Evolutionary conservation across 768 basidiomycete species (phyloP), one percentile per base, ranked within the genome.

Genomic region (Botryobasidium botryosum): DNA sequence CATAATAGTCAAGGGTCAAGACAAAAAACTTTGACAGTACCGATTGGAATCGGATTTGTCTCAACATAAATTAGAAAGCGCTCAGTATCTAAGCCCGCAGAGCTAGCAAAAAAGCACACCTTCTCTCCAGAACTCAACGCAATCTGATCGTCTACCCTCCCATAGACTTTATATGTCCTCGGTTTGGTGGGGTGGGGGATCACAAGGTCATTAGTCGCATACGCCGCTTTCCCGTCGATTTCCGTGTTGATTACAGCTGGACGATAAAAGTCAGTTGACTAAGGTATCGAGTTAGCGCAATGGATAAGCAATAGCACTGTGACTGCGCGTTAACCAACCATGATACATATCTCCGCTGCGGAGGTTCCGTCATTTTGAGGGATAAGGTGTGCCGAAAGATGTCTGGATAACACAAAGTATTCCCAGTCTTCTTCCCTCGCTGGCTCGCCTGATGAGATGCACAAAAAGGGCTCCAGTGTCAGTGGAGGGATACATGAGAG

Each of bases 111-210:
- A 17, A 5, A 31, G 12, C n/a, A 21, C 13, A 47, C 47, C 47
- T 51, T 51, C 35, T 51, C 50, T 13, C 50, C 48, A 44, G 62
- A 66, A 26, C 53, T 58, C 35, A 64, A 58, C 54, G 64, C 63
- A 32, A 70, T 64, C 51, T 69, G 68, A 45, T 70, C 69, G 45
- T 69, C 69, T 6, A 53, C 56, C 13, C 70, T 57, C 2, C 70
- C 68, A 39, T 55, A 60, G 1, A 70, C 51, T 43, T 55, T 62
- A 57, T 59, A 68, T 24, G 60, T 49, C 1, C 54, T 52, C 2
- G 53, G 55, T 17, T 64, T 61, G 0, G 57, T 59, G 4, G 68
- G 67, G 51, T 71, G 68, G 5, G 53, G 61, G 20, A 60, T 17
- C 12, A 44, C 17, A 24, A 48, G 25, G 27, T 48, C 46, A 24